Evolutionary conservation across 2,329 filamentous ascomycete genomes (phyloP), one percentile per base, ranked within the genome.

Genomic region (Byssothecium circinans): DNA sequence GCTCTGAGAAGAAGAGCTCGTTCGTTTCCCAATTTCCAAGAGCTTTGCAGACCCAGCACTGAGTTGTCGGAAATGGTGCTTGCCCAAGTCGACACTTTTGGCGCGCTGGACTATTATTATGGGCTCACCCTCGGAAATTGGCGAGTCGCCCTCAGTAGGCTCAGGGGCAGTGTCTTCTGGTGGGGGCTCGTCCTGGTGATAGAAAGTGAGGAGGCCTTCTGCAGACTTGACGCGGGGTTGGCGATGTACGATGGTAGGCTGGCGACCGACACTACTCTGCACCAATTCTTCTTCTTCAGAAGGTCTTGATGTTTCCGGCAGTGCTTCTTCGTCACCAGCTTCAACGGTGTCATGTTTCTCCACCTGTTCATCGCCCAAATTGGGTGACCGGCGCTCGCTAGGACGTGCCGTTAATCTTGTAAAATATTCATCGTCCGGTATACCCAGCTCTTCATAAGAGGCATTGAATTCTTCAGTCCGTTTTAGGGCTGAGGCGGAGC

Each of bases 41-140:
- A 92, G 71, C 69, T 83, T 87, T 10, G 88, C 88, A 62, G 87
- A 91, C 41, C 88, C 88, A 36, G 87, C 86, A 62, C 87, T 91
- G 61, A 91, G 84, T 54, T 86, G 86, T 44, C 86, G 80, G 17
- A 77, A 81, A 58, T 91, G 87, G 8, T 79, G 77, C 60, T 78
- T 82, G 48, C 82, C 81, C 41, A 87, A 76, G 51, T 86, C 82
- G 47, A 92, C 76, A 68, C 87, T 92, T 42, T 79, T 85, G 22
- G 89, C 88, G 57, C 86, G 83, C 58, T 84, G 81, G 22, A 84
- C 44, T 23, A 56, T 46, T 18, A 57, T 50, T 15, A n/a, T n/a
- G n/a, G 65, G 56, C 56, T 70, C 58, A 35, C 53, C 53, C n/a
- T 70, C 58, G 30, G 60, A 64, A 14, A 58, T 57, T 22, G 64